Percentiles rank a stretch among this genome's conserved stretches.
These are phyloP conservation scores for Bipolaris cookei DNA, from an alignment of 2,329 filamentous ascomycete genomes.

Conservation along the genomic window DNA sequence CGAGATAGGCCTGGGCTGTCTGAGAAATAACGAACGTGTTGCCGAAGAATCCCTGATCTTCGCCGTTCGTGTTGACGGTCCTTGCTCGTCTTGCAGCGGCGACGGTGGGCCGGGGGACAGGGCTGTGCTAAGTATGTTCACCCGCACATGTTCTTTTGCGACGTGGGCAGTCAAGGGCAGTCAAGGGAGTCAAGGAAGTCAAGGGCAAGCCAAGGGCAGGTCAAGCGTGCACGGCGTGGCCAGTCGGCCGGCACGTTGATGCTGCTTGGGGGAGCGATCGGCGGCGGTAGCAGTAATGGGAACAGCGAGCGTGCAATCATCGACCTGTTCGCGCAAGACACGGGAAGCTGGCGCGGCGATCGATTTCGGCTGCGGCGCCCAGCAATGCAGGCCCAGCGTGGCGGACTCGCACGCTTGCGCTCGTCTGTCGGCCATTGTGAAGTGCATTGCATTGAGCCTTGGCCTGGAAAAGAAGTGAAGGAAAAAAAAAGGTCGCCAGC, in stretches of 20 bases:
- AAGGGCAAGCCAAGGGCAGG: slow-evolving; percentile 8
- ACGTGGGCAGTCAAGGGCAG: slow-evolving; percentile 1
- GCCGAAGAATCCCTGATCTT: slow-evolving; percentile 19
- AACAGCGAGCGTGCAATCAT: background rate
- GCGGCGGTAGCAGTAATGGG: slow-evolving; percentile 2
- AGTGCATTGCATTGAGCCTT: background rate
- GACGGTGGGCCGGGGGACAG: background rate
- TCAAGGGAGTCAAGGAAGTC: too few relatives aligned
- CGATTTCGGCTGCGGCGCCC: slow-evolving; percentile 11
- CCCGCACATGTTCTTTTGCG: slow-evolving; percentile 9
- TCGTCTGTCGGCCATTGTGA: too few relatives aligned
- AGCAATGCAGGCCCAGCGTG: background rate
- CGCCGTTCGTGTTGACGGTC: slow-evolving; percentile 15
- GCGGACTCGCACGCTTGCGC: background rate
- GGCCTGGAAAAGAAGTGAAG: background rate
- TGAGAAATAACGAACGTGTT: slow-evolving; percentile 16
- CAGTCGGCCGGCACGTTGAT: background rate
- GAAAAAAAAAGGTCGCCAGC: background rate
- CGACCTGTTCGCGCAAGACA: slow-evolving; percentile 3
- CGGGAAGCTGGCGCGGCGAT: slow-evolving; percentile 12
- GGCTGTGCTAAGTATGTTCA: background rate
- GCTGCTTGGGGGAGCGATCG: slow-evolving; percentile 10
- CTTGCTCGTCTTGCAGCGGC: slow-evolving; percentile 8
- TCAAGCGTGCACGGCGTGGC: slow-evolving; percentile 1
- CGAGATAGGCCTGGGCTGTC: slow-evolving; percentile 10